A percentile compares a stretch with the other conserved stretches of the same genome.
Conservation (phyloP, 2,329 filamentous ascomycete species). For the Verticillium zaregamsianum region DNA sequence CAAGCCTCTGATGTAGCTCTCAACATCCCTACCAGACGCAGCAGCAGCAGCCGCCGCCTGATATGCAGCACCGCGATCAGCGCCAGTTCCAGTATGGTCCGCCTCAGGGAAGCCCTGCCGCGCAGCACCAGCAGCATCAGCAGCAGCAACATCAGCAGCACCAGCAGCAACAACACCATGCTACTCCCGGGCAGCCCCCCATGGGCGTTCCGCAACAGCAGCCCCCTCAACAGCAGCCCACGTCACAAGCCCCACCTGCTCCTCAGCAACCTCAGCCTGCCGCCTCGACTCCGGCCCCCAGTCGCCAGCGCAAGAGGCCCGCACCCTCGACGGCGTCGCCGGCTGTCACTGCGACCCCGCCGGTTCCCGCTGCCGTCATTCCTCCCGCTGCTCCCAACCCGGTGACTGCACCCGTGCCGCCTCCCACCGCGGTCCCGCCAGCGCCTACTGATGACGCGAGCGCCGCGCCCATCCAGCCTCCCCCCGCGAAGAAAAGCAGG, state of each 20-base stretch:
- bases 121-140: constrained; percentile 26
- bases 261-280: constrained; percentile 33
- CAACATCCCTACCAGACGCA: constrained; percentile 43
- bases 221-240: constrained; percentile 25
- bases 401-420: constrained; percentile 13
- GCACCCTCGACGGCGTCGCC: constrained; percentile 27
- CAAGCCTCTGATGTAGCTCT: constrained; percentile 28
- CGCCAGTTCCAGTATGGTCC: constrained; percentile 37
- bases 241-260: constrained; percentile 26
- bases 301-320: constrained; percentile 37
- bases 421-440: constrained; percentile 23
- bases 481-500: constrained; percentile 81
- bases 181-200: constrained; percentile 15
- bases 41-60: constrained; percentile 46
- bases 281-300: constrained; percentile 20
- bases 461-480: constrained; percentile 32
- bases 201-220: constrained; percentile 15
- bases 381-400: constrained; percentile 16
- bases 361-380: constrained; percentile 30
- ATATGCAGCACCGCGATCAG: constrained; percentile 43
- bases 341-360: constrained; percentile 19
- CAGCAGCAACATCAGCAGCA: constrained; percentile 23
- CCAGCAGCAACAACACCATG: constrained; percentile 19
- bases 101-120: constrained; percentile 33
- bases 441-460: constrained; percentile 25